Conservation (phyloP, 495 filamentous ascomycete species). For the Annulohypoxylon nitens region DNA sequence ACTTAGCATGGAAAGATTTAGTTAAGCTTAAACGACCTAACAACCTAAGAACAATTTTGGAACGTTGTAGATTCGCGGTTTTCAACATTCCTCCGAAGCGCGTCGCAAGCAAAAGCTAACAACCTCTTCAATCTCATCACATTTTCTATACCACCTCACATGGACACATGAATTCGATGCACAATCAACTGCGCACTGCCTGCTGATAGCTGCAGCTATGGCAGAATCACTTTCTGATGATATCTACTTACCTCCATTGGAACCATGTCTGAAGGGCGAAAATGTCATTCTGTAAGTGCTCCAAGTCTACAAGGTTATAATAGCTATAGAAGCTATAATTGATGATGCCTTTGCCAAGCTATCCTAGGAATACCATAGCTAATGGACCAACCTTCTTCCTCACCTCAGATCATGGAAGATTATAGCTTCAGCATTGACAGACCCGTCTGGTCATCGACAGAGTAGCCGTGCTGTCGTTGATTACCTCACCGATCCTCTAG, state of each 20-base stretch:
- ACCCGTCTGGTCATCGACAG: constrained; percentile 62
- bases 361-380: background rate
- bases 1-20: background rate
- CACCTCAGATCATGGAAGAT: constrained; percentile 78
- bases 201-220: constrained; percentile 75
- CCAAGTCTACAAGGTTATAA: no score
- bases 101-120: constrained; percentile 40
- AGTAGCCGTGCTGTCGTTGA: constrained; percentile 64
- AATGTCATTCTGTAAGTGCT: constrained; percentile 57
- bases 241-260: constrained; percentile 63
- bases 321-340: background rate
- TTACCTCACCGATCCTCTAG: constrained; percentile 77
- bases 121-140: constrained; percentile 7
- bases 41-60: no score
- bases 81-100: constrained; percentile 39
- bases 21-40: background rate
- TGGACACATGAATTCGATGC: constrained; percentile 52
- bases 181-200: constrained; percentile 50
- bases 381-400: constrained; percentile 46
- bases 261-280: constrained; percentile 62
- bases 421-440: constrained; percentile 74
- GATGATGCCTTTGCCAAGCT: background rate
- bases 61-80: constrained; percentile 27
- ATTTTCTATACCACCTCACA: constrained; percentile 30
- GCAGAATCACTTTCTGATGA: constrained; percentile 65